Base-by-base conservation (phyloP, 2,329 filamentous ascomycete species). In the Periconia macrospinosa region DNA sequence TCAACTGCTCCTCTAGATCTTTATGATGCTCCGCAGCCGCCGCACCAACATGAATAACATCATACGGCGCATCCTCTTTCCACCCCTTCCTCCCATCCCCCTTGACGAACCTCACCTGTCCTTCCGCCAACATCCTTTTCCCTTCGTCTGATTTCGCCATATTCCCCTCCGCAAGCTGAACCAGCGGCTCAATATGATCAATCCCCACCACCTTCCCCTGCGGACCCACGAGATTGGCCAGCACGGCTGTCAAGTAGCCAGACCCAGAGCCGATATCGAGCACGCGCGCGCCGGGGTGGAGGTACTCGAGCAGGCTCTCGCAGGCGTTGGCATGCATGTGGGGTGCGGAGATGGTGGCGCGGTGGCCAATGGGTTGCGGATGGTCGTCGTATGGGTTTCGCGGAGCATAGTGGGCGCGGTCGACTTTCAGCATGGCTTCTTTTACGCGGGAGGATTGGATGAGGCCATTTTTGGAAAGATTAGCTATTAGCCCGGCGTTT, bases 21-120 rank as follows among this genome's bases (percentile, higher is more conserved):
- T 83, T 69, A 70, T 96, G 92, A 50, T 96, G 76, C 67, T 86
- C 83, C 20, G 77, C 82, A 0, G 93, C 93, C 8, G 91, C 90
- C 0, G 94, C 94, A 0, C 94, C 94, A 2, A 97, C 94, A 70
- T 97, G 94, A 55, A 99, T 97, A 2, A 90, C 92, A 80, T 97
- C 91, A 81, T 93, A 99, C 0, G 86, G 67, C 62, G 73, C 75
- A 56, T 76, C 80, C 13, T 78, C 75, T 27, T 47, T 53, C 71
- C 73, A 81, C 2, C 79, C 79, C 50, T 72, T 68, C 56, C 79
- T 63, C 13, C 79, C 79, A 75, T 97, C 92, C 0, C 86, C 92
- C 0, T 85, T 80, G 1, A 92, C 80, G 67, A 95, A 95, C 53
- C 79, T 78, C 41, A 92, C 83, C 65, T 80, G 82, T 0, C 87